Base-by-base conservation (phyloP, 345 rosid species). In the Triadica sebifera region DNA sequence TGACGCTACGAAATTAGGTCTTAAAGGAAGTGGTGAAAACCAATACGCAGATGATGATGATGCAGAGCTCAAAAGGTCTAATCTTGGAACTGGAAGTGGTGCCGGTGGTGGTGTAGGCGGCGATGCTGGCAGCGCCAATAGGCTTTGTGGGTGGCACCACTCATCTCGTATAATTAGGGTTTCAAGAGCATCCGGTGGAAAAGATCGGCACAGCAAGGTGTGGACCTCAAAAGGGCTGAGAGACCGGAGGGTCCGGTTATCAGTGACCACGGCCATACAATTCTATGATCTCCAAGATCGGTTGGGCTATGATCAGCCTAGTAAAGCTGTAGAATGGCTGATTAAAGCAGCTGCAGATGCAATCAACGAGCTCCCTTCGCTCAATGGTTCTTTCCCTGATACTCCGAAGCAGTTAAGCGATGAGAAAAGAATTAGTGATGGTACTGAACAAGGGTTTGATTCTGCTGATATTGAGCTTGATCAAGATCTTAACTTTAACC, bases 181-280 rank as follows among this genome's bases (percentile, higher is more conserved):
- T 85, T 91, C 99, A 0, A 79, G 98, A 70, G 94, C 99, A 58
- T 90, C 99, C 3, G 97, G 99, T 53, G 99, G 99, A 3, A 95
- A 95, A 84, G 99, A 95, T 81, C 86, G 99, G 73, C 99, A 95
- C 84, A 95, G 99, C 85, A 95, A 95, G 84, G 98, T 95, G 0
- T 91, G 85, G 90, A 95, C 99, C 20, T 93, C 99, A 0, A 93
- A 91, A 76, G 99, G 99, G 16, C 80, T 88, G 34, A 82, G 97
- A 74, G 99, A 95, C 88, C 78, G 99, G 62, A 81, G 99, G 73
- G 98, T 95, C 41, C 81, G 98, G 77, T 82, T 95, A 71, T 95
- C 99, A 4, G 98, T 93, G 1, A 77, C 91, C 16, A 95, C 99
- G 0, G 99, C 99, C 13, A 88, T 95, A 56, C 97, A 95, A 71